Percentiles rank a stretch among this genome's conserved stretches.
These are phyloP conservation scores for Cladophialophora bantiana DNA, from an alignment of 2,329 filamentous ascomycete species.

Conservation along the genomic window DNA sequence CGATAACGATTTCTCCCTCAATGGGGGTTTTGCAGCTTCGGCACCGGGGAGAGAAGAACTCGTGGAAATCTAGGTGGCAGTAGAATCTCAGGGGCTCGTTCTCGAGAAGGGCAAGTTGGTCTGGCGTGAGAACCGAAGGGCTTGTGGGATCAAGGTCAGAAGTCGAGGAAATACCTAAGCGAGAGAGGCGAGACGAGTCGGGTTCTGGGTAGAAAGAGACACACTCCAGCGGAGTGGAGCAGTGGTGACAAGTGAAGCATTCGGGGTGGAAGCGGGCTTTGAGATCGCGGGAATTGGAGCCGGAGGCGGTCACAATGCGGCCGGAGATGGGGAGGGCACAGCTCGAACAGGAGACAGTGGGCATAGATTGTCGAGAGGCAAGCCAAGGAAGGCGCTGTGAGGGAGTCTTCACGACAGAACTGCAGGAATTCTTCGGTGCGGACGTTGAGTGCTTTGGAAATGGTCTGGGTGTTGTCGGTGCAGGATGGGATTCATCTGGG, in stretches of 20 bases:
- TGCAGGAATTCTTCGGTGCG: conserved; percentile 44
- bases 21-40: conserved; percentile 97
- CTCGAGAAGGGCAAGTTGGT: neutral
- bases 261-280: conserved; percentile 81
- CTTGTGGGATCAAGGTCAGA: neutral
- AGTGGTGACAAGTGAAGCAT: conserved; percentile 90
- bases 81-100: conserved; percentile 84
- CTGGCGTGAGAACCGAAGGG: neutral
- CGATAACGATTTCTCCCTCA: conserved; percentile 90
- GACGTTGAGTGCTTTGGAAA: conserved; percentile 40
- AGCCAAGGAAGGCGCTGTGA: conserved; percentile 43
- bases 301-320: conserved; percentile 83
- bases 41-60: conserved; percentile 89
- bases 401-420: conserved; percentile 47
- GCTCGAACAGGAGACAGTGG: conserved; percentile 79
- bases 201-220: conserved; percentile 97
- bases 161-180: conserved; percentile 56
- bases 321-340: conserved; percentile 87
- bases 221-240: conserved; percentile 86
- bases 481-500: conserved; percentile 16
- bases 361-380: conserved; percentile 48
- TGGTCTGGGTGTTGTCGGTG: conserved; percentile 28
- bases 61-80: conserved; percentile 98
- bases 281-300: conserved; percentile 50
- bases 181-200: conserved; percentile 70